phyloP scores from a whole-genome alignment of 2,329 filamentous ascomycete genomes.

The Diaporthe sp. region DNA sequence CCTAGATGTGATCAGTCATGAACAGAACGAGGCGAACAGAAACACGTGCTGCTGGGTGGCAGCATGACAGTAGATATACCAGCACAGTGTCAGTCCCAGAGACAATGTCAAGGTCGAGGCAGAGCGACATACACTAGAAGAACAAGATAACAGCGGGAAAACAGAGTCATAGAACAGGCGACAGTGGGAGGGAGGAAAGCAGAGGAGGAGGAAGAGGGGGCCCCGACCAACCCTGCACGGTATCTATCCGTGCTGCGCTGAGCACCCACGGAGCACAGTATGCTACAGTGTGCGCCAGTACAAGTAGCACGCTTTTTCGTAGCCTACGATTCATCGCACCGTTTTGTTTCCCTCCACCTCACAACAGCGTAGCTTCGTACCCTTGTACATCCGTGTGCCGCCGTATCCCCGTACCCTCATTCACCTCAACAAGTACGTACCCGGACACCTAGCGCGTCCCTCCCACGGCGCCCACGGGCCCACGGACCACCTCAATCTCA shows the following conservation, averaged over 20 bases:
- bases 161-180: not conserved
- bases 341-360: conserved; percentile 13
- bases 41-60: not conserved
- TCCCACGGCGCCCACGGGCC: not conserved
- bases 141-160: not conserved
- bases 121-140: not conserved
- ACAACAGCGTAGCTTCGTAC: not conserved
- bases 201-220: not conserved
- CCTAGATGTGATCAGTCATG: not conserved
- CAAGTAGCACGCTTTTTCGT: not conserved
- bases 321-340: conserved; percentile 5
- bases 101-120: not conserved
- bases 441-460: not conserved
- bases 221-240: conserved; percentile 1
- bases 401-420: not conserved
- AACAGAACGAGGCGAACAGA: not conserved
- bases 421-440: not conserved
- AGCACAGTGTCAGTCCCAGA: not conserved
- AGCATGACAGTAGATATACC: not conserved
- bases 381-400: not conserved
- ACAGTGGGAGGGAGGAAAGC: not conserved
- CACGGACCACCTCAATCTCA: conserved; percentile 34
- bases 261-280: no score
- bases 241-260: conserved; percentile 14
- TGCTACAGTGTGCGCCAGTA: not conserved